These are phyloP conservation scores for Pholiota molesta DNA, from an alignment of 768 basidiomycete species.

Conservation along the genomic window DNA sequence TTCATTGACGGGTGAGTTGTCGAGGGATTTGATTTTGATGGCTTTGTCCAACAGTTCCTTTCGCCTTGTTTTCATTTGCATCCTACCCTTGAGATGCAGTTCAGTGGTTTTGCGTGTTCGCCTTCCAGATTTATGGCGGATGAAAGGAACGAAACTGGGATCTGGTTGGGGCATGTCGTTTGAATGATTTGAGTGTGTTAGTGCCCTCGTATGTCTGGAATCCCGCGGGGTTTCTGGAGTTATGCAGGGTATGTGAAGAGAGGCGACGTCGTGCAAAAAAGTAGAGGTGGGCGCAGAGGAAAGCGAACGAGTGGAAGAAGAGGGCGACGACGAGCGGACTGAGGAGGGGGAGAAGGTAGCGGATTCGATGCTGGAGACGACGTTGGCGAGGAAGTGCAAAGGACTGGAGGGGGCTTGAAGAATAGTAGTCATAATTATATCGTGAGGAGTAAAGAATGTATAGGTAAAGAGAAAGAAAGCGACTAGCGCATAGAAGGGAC, in stretches of 20 bases:
- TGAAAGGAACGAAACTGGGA: slow-evolving; percentile 28
- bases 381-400: slow-evolving; percentile 40
- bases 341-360: slow-evolving; percentile 15
- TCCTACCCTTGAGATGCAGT: slow-evolving; percentile 29
- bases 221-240: slow-evolving; percentile 21
- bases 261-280: slow-evolving; percentile 23
- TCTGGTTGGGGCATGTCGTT: slow-evolving; percentile 26
- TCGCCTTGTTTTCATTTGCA: slow-evolving; percentile 35
- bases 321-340: slow-evolving; percentile 22
- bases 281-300: slow-evolving; percentile 7
- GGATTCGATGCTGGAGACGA: slow-evolving; percentile 25
- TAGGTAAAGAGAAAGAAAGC: slow-evolving; percentile 28
- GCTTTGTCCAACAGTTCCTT: slow-evolving; percentile 39
- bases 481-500: slow-evolving; percentile 36
- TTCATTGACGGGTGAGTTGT: slow-evolving; percentile 59
- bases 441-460: slow-evolving; percentile 29
- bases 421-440: slow-evolving; percentile 30
- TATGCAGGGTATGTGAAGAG: slow-evolving; percentile 30
- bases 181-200: slow-evolving; percentile 33
- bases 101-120: slow-evolving; percentile 28
- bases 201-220: slow-evolving; percentile 22
- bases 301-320: slow-evolving; percentile 12
- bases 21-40: slow-evolving; percentile 44
- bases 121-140: slow-evolving; percentile 28
- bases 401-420: slow-evolving; percentile 28